These are phyloP conservation scores for Adansonia gregorii DNA, from an alignment of 441 rosid species.

Conservation along the genomic window DNA sequence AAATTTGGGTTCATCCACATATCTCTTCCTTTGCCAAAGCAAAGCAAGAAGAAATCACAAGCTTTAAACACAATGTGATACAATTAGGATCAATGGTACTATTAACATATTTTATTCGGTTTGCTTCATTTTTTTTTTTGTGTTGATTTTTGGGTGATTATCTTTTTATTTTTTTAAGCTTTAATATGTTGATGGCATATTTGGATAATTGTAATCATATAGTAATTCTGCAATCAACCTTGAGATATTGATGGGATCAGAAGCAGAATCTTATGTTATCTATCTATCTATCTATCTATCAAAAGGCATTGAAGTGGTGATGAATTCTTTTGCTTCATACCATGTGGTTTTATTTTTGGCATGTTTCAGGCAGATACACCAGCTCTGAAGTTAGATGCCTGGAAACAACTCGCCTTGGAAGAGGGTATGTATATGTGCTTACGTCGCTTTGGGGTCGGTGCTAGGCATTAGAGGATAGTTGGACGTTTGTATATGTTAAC, in stretches of 20 bases:
- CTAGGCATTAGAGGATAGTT: background rate
- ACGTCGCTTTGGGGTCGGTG: background rate
- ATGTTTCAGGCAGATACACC: constrained; percentile 69
- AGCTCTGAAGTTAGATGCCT: constrained; percentile 76
- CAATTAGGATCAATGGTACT: background rate
- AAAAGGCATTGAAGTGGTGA: background rate
- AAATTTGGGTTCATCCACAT: constrained; percentile 93
- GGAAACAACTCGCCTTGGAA: constrained; percentile 91
- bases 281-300: background rate
- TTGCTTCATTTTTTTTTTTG: constrained; percentile 11
- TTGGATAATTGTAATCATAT: background rate
- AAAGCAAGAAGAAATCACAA: constrained; percentile 65
- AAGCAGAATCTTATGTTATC: background rate
- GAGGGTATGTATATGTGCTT: constrained; percentile 56
- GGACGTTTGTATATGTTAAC: background rate
- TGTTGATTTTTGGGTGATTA: constrained; percentile 31
- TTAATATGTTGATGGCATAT: constrained; percentile 12
- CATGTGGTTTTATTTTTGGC: constrained; percentile 22
- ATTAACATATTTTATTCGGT: background rate
- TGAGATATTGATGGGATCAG: background rate
- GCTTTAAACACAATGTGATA: constrained; percentile 41
- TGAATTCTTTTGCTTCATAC: background rate
- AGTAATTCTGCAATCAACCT: constrained; percentile 14
- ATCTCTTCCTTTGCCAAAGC: constrained; percentile 76
- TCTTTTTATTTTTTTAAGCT: background rate